Evolutionary conservation across 768 basidiomycete genomes (phyloP), one percentile per base, ranked within the genome.

Genomic region (Tephrocybe sp.): DNA sequence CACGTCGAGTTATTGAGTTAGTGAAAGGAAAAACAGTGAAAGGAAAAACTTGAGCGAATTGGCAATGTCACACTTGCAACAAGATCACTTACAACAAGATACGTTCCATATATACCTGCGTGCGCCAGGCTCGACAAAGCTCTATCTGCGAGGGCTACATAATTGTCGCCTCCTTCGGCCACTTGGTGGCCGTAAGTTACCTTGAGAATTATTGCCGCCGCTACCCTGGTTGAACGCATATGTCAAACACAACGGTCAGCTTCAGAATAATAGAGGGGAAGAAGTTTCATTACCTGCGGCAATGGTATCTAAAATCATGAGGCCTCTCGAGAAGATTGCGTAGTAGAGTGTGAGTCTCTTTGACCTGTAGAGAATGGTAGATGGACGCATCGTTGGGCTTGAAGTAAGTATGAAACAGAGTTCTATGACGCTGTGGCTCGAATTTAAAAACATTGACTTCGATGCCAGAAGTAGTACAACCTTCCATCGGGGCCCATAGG

Each of bases 21-120:
- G 15, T 36, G 34, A 36, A 15, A 6, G 9, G 10, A 15, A 36
- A 5, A 36, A 36, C 5, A 11, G 11, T 11, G 4, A 36, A 16
- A 36, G 27, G 25, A 30, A 27, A 15, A 16, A n/a, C n/a, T n/a
- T n/a, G n/a, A n/a, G n/a, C n/a, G n/a, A n/a, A n/a, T n/a, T 29
- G 27, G 6, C 27, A 29, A 29, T 29, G 27, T 29, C 6, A 10
- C 59, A 64, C 62, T 47, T 63, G 75, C 61, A 38, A 77, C 76
- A 12, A 76, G 60, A 49, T 19, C 59, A 64, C 62, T 47, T 63
- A 75, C 61, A 38, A 77, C 76, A 12, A 76, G 60, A 49, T 68
- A 77, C 2, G 69, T 67, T 7, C 76, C 76, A 55, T 71, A 74
- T 42, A 72, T 65, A 3, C 71, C 72, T 9, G 71, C 73, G 29